phyloP scores from a whole-genome alignment of 176 grass and related monocot species.

The Oryza longistaminata region DNA sequence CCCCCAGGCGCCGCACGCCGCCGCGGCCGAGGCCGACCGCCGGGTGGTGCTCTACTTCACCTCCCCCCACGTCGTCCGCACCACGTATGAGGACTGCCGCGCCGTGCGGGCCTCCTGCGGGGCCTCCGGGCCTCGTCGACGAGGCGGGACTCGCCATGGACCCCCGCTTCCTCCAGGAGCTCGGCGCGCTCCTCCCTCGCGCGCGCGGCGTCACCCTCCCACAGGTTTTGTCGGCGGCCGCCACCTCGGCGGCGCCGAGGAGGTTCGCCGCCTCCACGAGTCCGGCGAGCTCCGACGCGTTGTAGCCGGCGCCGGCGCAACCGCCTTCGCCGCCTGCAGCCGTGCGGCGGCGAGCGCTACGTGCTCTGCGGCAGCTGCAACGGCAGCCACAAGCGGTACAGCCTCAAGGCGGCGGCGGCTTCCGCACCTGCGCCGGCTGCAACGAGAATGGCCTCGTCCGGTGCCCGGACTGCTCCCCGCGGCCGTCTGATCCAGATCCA shows the following conservation, averaged over 20 bases:
- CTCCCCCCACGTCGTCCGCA: slow-evolving; percentile 63
- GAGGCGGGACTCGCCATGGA: slow-evolving; percentile 79
- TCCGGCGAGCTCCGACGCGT: slow-evolving; percentile 64
- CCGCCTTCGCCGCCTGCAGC: slow-evolving; percentile 38
- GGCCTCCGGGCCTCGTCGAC: slow-evolving; percentile 67
- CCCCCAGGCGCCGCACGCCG: slow-evolving; percentile 31
- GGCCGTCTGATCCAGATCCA: slow-evolving; percentile 45
- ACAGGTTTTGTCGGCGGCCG: slow-evolving; percentile 74
- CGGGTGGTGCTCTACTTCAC: slow-evolving; percentile 80
- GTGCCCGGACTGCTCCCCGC: slow-evolving; percentile 73
- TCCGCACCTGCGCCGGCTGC: slow-evolving; percentile 69
- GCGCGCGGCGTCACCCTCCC: slow-evolving; percentile 48
- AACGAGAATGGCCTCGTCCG: slow-evolving; percentile 98
- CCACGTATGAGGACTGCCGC: slow-evolving; percentile 70
- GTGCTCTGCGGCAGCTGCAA: slow-evolving; percentile 65
- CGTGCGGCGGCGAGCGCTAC: slow-evolving; percentile 65
- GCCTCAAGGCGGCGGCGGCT: slow-evolving; percentile 61
- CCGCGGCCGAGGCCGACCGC: slow-evolving; percentile 40
- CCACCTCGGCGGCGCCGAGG: slow-evolving; percentile 63
- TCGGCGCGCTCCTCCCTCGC: slow-evolving; percentile 46
- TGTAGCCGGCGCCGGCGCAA: slow-evolving; percentile 35
- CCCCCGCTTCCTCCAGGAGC: slow-evolving; percentile 59
- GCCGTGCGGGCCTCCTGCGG: slow-evolving; percentile 55
- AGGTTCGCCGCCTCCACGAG: slow-evolving; percentile 66
- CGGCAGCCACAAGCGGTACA: slow-evolving; percentile 75